These are phyloP conservation scores for Pythium sp. DNA, from an alignment of 352 stramenopile species.

Conservation along the genomic window DNA sequence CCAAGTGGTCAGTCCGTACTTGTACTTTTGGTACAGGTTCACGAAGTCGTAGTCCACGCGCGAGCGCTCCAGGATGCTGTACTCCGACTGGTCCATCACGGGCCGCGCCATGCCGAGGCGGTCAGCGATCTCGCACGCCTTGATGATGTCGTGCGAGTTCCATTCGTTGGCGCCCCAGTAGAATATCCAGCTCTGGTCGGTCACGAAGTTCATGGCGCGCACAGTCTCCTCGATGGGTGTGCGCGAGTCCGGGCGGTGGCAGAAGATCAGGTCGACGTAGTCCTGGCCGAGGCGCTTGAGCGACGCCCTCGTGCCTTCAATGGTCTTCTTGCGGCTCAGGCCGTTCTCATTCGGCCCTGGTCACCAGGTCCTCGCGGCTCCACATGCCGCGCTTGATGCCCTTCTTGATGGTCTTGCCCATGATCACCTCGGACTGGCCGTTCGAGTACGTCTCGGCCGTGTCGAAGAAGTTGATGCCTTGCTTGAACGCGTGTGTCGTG, in stretches of 20 bases:
- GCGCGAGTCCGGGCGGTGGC: slow-evolving; percentile 30
- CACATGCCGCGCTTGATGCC: slow-evolving; percentile 24
- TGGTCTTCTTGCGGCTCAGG: slow-evolving; percentile 43
- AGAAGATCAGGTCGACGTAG: slow-evolving; percentile 52
- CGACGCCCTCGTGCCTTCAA: slow-evolving; percentile 39
- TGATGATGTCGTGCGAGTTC: slow-evolving; percentile 43
- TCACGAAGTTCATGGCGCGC: slow-evolving; percentile 45
- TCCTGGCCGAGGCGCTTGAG: slow-evolving; percentile 36
- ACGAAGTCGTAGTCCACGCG: slow-evolving; percentile 48
- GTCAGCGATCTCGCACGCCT: slow-evolving; percentile 46
- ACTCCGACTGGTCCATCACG: slow-evolving; percentile 49
- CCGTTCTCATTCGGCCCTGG: slow-evolving; percentile 23
- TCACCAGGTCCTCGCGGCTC: slow-evolving; percentile 43
- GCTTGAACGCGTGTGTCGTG: slow-evolving; percentile 26
- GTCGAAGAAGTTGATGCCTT: slow-evolving; percentile 64
- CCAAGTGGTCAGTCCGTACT: slow-evolving; percentile 66
- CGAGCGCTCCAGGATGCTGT: slow-evolving; percentile 57
- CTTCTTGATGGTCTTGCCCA: slow-evolving; percentile 23
- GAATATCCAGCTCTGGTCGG: slow-evolving; percentile 32
- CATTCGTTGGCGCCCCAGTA: slow-evolving; percentile 55
- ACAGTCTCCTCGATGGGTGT: slow-evolving; percentile 36
- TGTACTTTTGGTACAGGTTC: slow-evolving; percentile 49
- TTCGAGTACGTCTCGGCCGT: slow-evolving; percentile 35
- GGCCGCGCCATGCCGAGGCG: slow-evolving; percentile 30
- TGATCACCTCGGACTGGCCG: slow-evolving; percentile 33